A percentile compares a stretch with the other conserved stretches of the same genome.
phyloP scores from a whole-genome alignment of 2,329 filamentous ascomycete species.

The Elsinoe batatas region DNA sequence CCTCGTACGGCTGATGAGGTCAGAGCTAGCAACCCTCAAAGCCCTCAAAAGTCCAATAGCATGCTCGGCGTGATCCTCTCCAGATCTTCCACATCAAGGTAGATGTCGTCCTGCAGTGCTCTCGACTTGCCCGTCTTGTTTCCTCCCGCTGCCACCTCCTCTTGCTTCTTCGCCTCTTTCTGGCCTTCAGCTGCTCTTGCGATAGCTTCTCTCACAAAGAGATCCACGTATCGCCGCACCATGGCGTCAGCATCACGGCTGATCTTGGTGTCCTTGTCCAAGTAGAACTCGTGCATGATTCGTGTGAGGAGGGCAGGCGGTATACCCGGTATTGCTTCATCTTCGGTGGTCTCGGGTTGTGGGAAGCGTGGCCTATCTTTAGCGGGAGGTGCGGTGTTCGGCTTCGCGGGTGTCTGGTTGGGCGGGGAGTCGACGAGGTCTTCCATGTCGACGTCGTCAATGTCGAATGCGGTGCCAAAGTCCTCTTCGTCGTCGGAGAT shows the following conservation, averaged over 20 bases:
- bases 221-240: slow-evolving; percentile 76
- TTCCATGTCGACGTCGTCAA: slow-evolving; percentile 4
- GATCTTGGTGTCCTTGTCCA: slow-evolving; percentile 59
- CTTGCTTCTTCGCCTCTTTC: slow-evolving; percentile 29
- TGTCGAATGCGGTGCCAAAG: slow-evolving; percentile 6
- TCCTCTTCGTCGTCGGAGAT: slow-evolving; percentile 12
- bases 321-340: slow-evolving; percentile 38
- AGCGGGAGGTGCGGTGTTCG: background rate
- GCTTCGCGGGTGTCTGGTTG: background rate
- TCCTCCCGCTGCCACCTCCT: slow-evolving; percentile 40
- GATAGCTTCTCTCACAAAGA: slow-evolving; percentile 83
- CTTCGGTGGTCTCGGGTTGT: background rate
- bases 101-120: slow-evolving; percentile 19
- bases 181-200: slow-evolving; percentile 67
- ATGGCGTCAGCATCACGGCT: slow-evolving; percentile 67
- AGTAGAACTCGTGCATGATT: slow-evolving; percentile 71
- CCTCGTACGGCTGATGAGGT: too few species aligned
- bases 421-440: background rate
- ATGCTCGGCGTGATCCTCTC: slow-evolving; percentile 81
- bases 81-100: slow-evolving; percentile 69
- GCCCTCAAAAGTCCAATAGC: slow-evolving; percentile 51
- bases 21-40: background rate
- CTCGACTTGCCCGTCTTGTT: slow-evolving; percentile 14
- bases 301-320: slow-evolving; percentile 65
- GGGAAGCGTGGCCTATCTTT: background rate